Conservation (phyloP, 495 filamentous ascomycete genomes). For the Chaetomium fimeti region DNA sequence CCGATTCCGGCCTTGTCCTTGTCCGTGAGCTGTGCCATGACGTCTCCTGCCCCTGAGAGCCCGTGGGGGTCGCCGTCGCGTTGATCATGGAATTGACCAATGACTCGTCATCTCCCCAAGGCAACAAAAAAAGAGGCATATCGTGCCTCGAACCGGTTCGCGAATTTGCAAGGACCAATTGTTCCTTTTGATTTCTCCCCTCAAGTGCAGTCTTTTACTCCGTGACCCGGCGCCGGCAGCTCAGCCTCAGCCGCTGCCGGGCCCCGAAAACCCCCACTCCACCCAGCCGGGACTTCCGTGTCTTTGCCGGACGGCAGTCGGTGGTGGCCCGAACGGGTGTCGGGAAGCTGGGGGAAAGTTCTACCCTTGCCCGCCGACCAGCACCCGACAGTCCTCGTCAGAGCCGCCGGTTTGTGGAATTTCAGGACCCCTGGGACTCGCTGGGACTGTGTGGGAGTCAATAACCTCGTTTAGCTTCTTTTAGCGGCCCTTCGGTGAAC, state of each 20-base stretch:
- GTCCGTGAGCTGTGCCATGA: not conserved
- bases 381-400: not conserved
- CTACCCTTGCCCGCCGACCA: constrained; percentile 4
- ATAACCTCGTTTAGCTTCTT: constrained; percentile 2
- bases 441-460: constrained; percentile 10
- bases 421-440: constrained; percentile 20
- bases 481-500: constrained; percentile 12
- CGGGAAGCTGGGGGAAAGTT: not conserved
- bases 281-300: constrained; percentile 1
- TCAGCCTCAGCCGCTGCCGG: constrained; percentile 7
- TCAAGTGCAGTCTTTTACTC: not conserved
- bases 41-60: constrained; percentile 2
- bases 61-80: constrained; percentile 9
- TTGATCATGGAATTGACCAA: constrained; percentile 14
- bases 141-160: constrained; percentile 1
- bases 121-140: not conserved
- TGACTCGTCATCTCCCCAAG: not conserved
- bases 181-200: not conserved
- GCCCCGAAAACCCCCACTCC: not conserved
- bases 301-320: constrained; percentile 12
- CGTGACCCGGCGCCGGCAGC: not conserved
- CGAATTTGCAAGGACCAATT: not conserved
- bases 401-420: constrained; percentile 12
- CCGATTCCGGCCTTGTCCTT: not conserved
- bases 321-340: constrained; percentile 11